These are phyloP conservation scores for Cyclanthera cordifolia DNA, from an alignment of 306 rosid genomes.

Conservation along the genomic window DNA sequence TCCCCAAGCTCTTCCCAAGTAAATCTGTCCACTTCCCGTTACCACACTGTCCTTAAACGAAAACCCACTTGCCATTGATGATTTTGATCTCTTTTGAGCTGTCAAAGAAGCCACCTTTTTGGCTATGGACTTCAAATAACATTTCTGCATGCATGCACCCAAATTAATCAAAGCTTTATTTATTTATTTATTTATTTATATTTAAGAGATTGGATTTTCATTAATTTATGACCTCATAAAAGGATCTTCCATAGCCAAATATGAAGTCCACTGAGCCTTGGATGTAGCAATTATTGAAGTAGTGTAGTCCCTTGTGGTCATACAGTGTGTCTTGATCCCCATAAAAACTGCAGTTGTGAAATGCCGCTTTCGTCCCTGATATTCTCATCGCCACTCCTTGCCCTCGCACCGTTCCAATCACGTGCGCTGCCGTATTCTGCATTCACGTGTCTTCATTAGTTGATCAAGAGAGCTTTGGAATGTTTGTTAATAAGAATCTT, in stretches of 20 bases:
- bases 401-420: conserved; percentile 29
- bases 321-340: conserved; percentile 65
- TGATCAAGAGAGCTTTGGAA: not conserved
- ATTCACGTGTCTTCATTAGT: no score
- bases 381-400: conserved; percentile 55
- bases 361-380: conserved; percentile 52
- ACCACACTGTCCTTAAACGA: conserved; percentile 43
- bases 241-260: conserved; percentile 56
- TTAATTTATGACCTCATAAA: conserved; percentile 35
- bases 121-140: conserved; percentile 39
- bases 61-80: conserved; percentile 56
- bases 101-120: conserved; percentile 53
- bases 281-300: conserved; percentile 47
- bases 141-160: no score
- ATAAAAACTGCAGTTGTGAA: conserved; percentile 50
- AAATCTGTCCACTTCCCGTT: conserved; percentile 48
- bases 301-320: conserved; percentile 71
- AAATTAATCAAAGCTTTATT: not conserved
- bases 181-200: no score
- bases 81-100: conserved; percentile 48
- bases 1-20: conserved; percentile 77
- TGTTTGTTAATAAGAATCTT: conserved; percentile 12
- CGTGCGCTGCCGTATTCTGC: conserved; percentile 47
- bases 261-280: conserved; percentile 75
- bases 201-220: no score